These are phyloP conservation scores for Neopestalotiopsis rosae DNA, from an alignment of 2,329 filamentous ascomycete species.

Conservation along the genomic window DNA sequence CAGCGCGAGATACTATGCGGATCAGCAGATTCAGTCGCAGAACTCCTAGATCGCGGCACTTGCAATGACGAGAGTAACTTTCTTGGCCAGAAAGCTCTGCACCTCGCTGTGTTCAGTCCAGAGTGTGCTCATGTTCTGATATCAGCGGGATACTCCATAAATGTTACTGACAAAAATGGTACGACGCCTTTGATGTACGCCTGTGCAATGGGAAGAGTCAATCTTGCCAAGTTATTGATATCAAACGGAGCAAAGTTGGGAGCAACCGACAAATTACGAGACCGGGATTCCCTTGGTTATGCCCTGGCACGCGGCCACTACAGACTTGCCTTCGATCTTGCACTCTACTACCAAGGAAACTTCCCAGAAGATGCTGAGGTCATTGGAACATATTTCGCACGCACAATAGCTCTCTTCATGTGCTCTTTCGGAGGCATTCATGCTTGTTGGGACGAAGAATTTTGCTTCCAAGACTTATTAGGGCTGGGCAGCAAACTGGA, in stretches of 20 bases:
- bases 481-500: not conserved
- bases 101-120: not conserved
- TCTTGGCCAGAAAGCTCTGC: slow-evolving; percentile 13
- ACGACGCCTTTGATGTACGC: slow-evolving; percentile 3
- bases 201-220: not conserved
- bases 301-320: not conserved
- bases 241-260: not conserved
- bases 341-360: not conserved
- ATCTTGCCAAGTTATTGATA: not conserved
- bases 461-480: not conserved
- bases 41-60: not conserved
- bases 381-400: not conserved
- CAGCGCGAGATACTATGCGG: not conserved
- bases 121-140: not conserved
- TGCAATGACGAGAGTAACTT: not conserved
- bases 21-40: not conserved
- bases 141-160: not conserved
- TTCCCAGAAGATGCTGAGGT: not conserved
- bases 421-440: not conserved
- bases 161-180: not conserved
- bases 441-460: not conserved
- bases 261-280: not conserved
- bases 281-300: not conserved
- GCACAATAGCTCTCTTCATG: not conserved
- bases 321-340: not conserved